Evolutionary conservation across 306 rosid species (phyloP).

Genomic region (Parietaria judaica): DNA sequence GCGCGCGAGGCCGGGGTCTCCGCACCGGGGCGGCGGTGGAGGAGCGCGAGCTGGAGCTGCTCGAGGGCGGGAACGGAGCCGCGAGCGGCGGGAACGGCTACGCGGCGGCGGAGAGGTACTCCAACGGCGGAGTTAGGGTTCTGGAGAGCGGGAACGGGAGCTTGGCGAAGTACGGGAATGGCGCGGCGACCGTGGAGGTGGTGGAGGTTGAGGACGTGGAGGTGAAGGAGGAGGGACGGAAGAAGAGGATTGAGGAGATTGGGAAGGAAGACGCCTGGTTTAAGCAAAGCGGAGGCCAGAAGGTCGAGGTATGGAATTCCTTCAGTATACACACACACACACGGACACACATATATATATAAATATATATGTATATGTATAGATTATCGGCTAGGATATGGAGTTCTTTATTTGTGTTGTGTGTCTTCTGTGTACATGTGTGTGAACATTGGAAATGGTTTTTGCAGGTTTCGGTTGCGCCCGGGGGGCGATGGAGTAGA

Average conservation of each 20-base stretch:
- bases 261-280: constrained; percentile 98
- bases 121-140: constrained; percentile 33
- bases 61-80: constrained; percentile 61
- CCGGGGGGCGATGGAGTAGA: constrained; percentile 98
- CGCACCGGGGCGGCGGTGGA: constrained; percentile 28
- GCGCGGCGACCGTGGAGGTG: constrained; percentile 24
- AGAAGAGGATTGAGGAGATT: constrained; percentile 86
- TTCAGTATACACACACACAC: too few species aligned
- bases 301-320: constrained; percentile 44
- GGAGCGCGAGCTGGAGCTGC: constrained; percentile 31
- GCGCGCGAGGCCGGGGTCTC: constrained; percentile 7
- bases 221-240: constrained; percentile 65
- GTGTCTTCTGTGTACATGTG: neutral
- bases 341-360: too few species aligned
- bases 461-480: constrained; percentile 78
- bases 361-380: too few species aligned
- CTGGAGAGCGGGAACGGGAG: constrained; percentile 47
- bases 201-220: constrained; percentile 30
- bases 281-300: constrained; percentile 33
- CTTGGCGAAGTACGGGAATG: constrained; percentile 56
- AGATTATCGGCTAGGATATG: neutral
- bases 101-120: constrained; percentile 28
- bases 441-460: neutral
- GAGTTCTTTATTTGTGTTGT: neutral
- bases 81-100: constrained; percentile 16